phyloP scores from a whole-genome alignment of 208 protist genomes.

The Balamuthia mandrillaris region DNA sequence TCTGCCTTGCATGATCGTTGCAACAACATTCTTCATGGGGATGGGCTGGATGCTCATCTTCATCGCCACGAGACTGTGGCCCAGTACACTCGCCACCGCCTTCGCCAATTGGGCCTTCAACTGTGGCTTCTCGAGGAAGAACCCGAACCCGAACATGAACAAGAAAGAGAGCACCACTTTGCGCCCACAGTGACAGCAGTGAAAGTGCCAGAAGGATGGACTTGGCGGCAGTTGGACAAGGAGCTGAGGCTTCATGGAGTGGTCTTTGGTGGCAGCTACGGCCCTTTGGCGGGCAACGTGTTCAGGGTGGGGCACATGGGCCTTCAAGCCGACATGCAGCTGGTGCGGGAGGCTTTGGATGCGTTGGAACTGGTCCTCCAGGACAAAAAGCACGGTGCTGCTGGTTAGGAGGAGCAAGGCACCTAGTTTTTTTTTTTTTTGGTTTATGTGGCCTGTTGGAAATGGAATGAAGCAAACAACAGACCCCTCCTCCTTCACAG shows the following conservation, averaged over 20 bases:
- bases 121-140: too few species aligned
- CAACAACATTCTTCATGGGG: background rate
- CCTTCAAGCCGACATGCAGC: background rate
- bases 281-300: background rate
- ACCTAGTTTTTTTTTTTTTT: too few species aligned
- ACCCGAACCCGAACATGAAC: background rate
- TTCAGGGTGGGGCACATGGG: constrained; percentile 40
- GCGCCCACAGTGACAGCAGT: constrained; percentile 15
- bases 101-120: too few species aligned
- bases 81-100: background rate
- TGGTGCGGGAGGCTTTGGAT: background rate
- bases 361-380: background rate
- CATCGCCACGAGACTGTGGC: background rate
- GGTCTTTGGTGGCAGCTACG: constrained; percentile 31
- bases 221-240: constrained; percentile 3
- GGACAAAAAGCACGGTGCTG: too few species aligned
- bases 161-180: background rate
- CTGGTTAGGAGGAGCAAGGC: too few species aligned
- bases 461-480: too few species aligned
- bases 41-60: background rate
- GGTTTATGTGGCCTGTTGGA: too few species aligned
- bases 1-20: background rate
- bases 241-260: background rate
- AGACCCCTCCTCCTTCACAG: too few species aligned
- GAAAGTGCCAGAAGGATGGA: background rate